Evolutionary conservation across 208 protist species (phyloP), one percentile per base, ranked within the genome.

Genomic region (Acanthamoeba sp.): DNA sequence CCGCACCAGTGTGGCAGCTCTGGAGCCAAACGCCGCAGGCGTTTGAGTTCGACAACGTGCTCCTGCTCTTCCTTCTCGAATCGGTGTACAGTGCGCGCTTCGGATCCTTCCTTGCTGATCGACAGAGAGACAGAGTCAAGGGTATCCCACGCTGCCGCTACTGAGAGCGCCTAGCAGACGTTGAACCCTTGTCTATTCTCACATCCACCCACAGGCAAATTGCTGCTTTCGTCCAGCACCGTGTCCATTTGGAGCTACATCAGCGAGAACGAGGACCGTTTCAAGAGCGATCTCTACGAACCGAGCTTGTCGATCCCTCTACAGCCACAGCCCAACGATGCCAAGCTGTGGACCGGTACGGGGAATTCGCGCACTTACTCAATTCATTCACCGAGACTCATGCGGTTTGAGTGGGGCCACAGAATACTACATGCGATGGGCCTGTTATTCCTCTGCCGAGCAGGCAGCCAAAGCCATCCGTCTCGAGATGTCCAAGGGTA

Each of bases 81-180:
- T 78, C 90, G 14, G 48, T 93, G 14, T 93, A 93, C 45, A 84
- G 66, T 45, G 22, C 34, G 6, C 90, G 90, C 32, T 93, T 93
- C n/a, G 90, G 90, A 10, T 52, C 66, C n/a, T 93, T 93, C 38
- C 71, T 93, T 5, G 42, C 69, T 42, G 90, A 93, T 27, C 16
- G 32, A 6, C 34, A 93, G 59, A 29, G 27, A 16, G 66, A 93
- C n/a, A 27, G 87, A 71, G 38, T 69, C 32, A 64, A 57, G 34
- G 48, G 82, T 89, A 38, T 9, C 14, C n/a, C 34, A 34, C 20
- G 16, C 16, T 55, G 18, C 50, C 0, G n/a, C 0, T 52, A 48
- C 10, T 48, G 10, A 10, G 45, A 48, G 45, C 6, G 45, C 45
- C 45, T 48, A n/a, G n/a, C 45, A 14, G 50, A 20, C 18, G 50